Base-by-base conservation (phyloP, 495 filamentous ascomycete species). In the Cryomyces antarcticus region DNA sequence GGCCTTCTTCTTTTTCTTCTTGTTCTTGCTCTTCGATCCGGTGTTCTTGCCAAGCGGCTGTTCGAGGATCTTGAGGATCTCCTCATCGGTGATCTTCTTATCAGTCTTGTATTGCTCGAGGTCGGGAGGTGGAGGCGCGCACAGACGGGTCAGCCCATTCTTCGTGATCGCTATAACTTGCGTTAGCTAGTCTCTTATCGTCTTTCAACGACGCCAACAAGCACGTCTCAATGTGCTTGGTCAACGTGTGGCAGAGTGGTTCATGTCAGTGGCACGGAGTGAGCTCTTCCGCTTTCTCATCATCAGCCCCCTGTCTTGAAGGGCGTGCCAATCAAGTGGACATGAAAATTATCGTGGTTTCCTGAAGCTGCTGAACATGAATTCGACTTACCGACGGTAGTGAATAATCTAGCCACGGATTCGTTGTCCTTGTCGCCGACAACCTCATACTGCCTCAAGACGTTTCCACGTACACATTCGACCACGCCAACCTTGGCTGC, bases 31-130 rank as follows among this genome's bases (percentile, higher is more conserved):
- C 64, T 81, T 85, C 52, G 73, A 71, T 48, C 77, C 77, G 34
- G 78, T 77, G 42, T 77, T 78, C 53, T 72, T 77, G 47, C 78
- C 69, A 43, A 93, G 60, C 10, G 89, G 86, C 58, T 79, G 79
- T 62, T 84, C 83, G 39, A 97, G 69, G 48, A 97, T 88, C 68
- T 85, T 80, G 43, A 94, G 77, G 49, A 97, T 71, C 62, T 94
- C 86, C 61, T 89, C 82, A 53, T 96, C 87, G 45, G 77, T 80
- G 57, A 97, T 89, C 74, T 94, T 94, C 73, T 97, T 95, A 60
- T 96, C 84, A 3, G 80, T 77, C 70, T 88, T 84, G 70, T 76
- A 71, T 62, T 85, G 81, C 53, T 67, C 67, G 38, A 89, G 55
- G 52, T 95, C 82, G 13, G 72, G 63, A 6, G 73, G 59, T 44